A percentile compares a stretch with the other conserved stretches of the same genome.
Conservation (phyloP, 225 moss, liverwort and hornwort genomes). For the Asterella californica region DNA sequence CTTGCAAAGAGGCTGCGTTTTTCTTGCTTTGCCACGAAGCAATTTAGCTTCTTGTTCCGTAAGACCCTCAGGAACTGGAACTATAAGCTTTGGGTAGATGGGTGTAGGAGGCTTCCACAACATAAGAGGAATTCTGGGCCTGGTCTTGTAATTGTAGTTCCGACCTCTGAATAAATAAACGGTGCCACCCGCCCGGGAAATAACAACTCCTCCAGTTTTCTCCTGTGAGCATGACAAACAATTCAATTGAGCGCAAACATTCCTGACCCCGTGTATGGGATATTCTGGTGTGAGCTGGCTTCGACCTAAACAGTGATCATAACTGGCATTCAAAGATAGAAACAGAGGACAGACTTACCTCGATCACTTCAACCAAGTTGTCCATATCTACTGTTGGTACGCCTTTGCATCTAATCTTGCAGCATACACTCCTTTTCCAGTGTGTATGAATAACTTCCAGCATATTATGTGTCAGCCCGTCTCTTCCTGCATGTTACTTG, state of each 20-base stretch:
- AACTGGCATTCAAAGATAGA: background rate
- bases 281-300: background rate
- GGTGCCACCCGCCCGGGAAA: conserved; percentile 69
- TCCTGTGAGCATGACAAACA: conserved; percentile 46
- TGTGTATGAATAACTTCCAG: conserved; percentile 75
- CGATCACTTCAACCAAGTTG: conserved; percentile 71
- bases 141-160: conserved; percentile 83
- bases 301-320: background rate
- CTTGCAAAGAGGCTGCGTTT: conserved; percentile 57
- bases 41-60: conserved; percentile 54
- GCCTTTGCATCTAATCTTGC: conserved; percentile 95
- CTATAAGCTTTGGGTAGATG: conserved; percentile 81
- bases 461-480: conserved; percentile 99
- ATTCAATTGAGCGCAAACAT: background rate
- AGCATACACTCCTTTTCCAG: conserved; percentile 90
- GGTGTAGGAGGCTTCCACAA: conserved; percentile 94
- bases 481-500: conserved; percentile 57
- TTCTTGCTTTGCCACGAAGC: conserved; percentile 62
- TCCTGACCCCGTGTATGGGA: no score
- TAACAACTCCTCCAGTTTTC: conserved; percentile 78
- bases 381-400: conserved; percentile 99
- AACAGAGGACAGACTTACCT: conserved; percentile 44
- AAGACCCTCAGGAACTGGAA: conserved; percentile 68
- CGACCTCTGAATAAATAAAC: conserved; percentile 77
- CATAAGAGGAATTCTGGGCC: conserved; percentile 77